These are phyloP conservation scores for Phytopythium sindhum DNA, from an alignment of 352 stramenopile species.

Conservation along the genomic window DNA sequence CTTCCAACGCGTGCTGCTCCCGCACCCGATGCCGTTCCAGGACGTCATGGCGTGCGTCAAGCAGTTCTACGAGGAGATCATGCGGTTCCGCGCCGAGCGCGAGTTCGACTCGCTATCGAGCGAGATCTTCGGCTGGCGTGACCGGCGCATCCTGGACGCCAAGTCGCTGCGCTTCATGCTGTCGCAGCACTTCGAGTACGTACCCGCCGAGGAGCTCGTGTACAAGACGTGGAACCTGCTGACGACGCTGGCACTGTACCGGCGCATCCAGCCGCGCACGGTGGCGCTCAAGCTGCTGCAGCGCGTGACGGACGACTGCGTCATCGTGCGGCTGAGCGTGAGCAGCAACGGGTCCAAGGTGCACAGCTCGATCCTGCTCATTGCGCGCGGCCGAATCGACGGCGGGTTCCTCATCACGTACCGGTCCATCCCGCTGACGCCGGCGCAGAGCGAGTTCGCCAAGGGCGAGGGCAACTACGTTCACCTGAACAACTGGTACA, in stretches of 20 bases:
- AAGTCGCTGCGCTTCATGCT: constrained; percentile 58
- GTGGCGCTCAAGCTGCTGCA: constrained; percentile 49
- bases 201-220: constrained; percentile 45
- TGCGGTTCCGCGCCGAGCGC: constrained; percentile 38
- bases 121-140: constrained; percentile 52
- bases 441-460: constrained; percentile 37
- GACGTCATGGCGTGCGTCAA: constrained; percentile 47
- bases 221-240: constrained; percentile 70
- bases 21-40: constrained; percentile 25
- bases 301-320: constrained; percentile 54
- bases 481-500: constrained; percentile 74
- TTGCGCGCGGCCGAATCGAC: constrained; percentile 59
- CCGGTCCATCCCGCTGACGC: constrained; percentile 52
- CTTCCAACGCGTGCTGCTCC: constrained; percentile 51
- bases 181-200: constrained; percentile 47
- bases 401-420: constrained; percentile 65
- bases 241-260: constrained; percentile 47
- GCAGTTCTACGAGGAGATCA: constrained; percentile 61
- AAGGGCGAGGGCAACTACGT: constrained; percentile 51
- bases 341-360: constrained; percentile 24
- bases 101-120: constrained; percentile 41
- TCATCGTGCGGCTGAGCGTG: constrained; percentile 51
- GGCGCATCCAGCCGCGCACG: constrained; percentile 58
- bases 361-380: constrained; percentile 52
- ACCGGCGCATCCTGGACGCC: constrained; percentile 35